phyloP scores from a whole-genome alignment of 306 rosid genomes.

The Pueraria montana region DNA sequence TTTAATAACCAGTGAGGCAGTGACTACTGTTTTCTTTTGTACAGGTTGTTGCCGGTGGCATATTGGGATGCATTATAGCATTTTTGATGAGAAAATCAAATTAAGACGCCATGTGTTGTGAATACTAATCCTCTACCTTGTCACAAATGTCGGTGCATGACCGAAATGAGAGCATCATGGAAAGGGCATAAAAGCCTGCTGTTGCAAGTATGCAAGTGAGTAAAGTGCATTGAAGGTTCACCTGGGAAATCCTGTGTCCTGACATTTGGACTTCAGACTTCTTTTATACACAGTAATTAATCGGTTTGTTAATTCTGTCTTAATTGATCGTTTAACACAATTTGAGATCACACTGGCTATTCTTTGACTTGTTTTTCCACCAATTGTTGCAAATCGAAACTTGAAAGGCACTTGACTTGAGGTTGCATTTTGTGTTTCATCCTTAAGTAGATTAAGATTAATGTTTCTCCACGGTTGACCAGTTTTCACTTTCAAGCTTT shows the following conservation, averaged over 20 bases:
- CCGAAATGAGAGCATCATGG: constrained; percentile 33
- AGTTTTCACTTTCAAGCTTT: background rate
- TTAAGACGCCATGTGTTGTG: constrained; percentile 41
- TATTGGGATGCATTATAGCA: constrained; percentile 82
- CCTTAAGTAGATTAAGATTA: background rate
- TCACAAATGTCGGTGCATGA: constrained; percentile 27
- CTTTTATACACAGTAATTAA: constrained; percentile 38
- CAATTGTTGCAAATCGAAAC: constrained; percentile 7
- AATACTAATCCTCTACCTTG: constrained; percentile 35
- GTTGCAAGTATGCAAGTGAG: constrained; percentile 44
- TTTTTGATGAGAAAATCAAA: constrained; percentile 57
- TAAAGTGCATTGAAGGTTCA: constrained; percentile 35
- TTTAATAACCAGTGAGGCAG: constrained; percentile 7
- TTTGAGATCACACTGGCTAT: constrained; percentile 13
- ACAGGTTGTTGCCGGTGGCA: constrained; percentile 87
- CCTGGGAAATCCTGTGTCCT: constrained; percentile 34
- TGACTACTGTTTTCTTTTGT: constrained; percentile 19
- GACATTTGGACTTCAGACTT: constrained; percentile 25
- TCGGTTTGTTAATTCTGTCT: constrained; percentile 21
- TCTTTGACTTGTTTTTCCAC: background rate
- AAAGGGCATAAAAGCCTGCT: constrained; percentile 5
- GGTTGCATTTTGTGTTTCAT: constrained; percentile 35
- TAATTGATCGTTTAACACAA: constrained; percentile 19
- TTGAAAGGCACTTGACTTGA: background rate
- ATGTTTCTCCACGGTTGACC: background rate